phyloP scores from a whole-genome alignment of 805 yeast species.

The Barnettozyma siamensis region DNA sequence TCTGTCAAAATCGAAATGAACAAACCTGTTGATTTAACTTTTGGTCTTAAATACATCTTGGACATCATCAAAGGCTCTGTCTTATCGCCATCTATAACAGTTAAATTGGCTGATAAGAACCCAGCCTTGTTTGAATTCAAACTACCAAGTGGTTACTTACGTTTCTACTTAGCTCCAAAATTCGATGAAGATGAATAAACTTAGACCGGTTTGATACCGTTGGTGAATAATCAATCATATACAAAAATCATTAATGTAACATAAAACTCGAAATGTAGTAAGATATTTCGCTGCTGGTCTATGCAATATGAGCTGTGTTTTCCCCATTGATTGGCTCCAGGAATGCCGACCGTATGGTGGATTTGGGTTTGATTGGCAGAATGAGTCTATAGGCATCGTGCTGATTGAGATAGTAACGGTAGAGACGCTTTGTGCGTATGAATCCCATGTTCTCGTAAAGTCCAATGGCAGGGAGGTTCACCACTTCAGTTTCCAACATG shows the following conservation, averaged over 20 bases:
- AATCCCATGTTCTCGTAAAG: constrained; percentile 76
- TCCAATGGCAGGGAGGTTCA: constrained; percentile 61
- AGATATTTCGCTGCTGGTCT: no score
- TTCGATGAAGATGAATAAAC: constrained; percentile 80
- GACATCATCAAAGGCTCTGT: constrained; percentile 91
- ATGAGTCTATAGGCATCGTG: constrained; percentile 90
- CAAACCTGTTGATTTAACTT: constrained; percentile 82
- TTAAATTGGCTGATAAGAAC: constrained; percentile 82
- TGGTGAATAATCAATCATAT: background rate
- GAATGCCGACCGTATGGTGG: constrained; percentile 52
- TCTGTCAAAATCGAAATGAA: constrained; percentile 71
- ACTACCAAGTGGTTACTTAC: constrained; percentile 84
- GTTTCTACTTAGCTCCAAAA: constrained; percentile 97
- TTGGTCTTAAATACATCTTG: constrained; percentile 85
- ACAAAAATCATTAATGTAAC: background rate
- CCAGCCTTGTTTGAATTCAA: constrained; percentile 94
- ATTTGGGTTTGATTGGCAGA: constrained; percentile 65
- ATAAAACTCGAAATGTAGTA: background rate
- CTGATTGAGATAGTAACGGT: constrained; percentile 83
- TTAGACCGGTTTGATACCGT: constrained; percentile 7
- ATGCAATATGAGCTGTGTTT: background rate
- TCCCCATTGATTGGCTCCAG: constrained; percentile 16
- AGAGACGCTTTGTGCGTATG: constrained; percentile 65
- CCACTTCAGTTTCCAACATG: constrained; percentile 89
- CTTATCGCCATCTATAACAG: constrained; percentile 68